Evolutionary conservation across 169 alveolate genomes (phyloP).

Genomic region (Cryptosporidium canis): DNA sequence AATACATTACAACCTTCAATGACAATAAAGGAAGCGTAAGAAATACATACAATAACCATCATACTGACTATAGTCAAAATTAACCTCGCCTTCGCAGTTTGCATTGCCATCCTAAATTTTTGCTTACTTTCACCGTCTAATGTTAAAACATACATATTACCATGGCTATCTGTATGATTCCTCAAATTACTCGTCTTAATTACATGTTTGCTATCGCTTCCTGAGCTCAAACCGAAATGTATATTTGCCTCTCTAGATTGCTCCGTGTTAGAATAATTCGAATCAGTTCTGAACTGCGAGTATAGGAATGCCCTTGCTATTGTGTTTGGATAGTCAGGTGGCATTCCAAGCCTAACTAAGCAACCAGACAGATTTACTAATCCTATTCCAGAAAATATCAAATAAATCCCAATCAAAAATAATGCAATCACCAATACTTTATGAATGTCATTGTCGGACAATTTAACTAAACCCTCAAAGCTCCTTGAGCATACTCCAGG

Average conservation of each 20-base stretch:
- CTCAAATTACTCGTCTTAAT: background rate
- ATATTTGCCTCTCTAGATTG: background rate
- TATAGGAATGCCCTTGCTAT: conserved; percentile 38
- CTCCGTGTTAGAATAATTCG: background rate
- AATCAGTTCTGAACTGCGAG: conserved; percentile 14
- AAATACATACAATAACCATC: conserved; percentile 31
- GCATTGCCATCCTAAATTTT: conserved; percentile 10
- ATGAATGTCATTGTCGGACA: background rate
- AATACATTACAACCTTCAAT: conserved; percentile 26
- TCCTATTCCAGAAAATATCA: conserved; percentile 29
- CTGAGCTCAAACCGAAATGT: background rate
- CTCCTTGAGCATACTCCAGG: conserved; percentile 61
- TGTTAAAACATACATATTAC: background rate
- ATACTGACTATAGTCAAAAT: conserved; percentile 12
- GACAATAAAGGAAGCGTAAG: conserved; percentile 24
- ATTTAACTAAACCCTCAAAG: background rate
- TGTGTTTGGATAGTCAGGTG: conserved; percentile 42
- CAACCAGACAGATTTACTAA: conserved; percentile 47
- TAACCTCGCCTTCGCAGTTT: conserved; percentile 3
- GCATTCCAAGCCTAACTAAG: conserved; percentile 38
- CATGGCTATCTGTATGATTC: background rate
- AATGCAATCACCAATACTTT: background rate
- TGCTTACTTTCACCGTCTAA: conserved; percentile 10
- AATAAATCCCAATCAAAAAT: background rate
- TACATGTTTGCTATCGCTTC: background rate